A percentile compares a stretch with the other conserved stretches of the same genome.
Conservation (phyloP, 441 rosid genomes). For the Kokia cookei region DNA sequence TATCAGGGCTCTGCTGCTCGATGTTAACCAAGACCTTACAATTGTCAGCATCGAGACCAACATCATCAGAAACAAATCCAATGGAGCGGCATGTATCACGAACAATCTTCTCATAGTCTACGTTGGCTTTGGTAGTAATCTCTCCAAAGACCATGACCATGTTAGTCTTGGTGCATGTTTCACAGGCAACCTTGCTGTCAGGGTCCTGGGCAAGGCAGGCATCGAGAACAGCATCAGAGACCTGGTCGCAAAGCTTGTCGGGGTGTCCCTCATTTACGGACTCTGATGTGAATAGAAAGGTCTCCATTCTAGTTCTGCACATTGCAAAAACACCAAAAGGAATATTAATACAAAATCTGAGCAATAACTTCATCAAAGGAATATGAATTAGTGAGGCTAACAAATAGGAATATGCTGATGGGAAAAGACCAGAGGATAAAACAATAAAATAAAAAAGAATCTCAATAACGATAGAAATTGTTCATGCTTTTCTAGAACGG, state of each 20-base stretch:
- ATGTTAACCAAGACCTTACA: slow-evolving; percentile 81
- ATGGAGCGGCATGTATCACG: slow-evolving; percentile 61
- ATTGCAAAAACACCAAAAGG: slow-evolving; percentile 9
- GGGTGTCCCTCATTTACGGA: slow-evolving; percentile 84
- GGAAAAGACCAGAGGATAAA: background rate
- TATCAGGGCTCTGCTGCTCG: slow-evolving; percentile 78
- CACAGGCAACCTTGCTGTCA: slow-evolving; percentile 78
- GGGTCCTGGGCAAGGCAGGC: slow-evolving; percentile 80
- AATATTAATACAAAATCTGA: background rate
- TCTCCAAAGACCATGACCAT: slow-evolving; percentile 84
- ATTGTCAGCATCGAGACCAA: slow-evolving; percentile 73
- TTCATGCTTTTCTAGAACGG: background rate
- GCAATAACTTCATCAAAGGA: background rate
- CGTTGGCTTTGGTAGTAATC: slow-evolving; percentile 69
- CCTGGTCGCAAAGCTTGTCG: slow-evolving; percentile 77
- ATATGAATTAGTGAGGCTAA: background rate
- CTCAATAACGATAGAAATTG: background rate
- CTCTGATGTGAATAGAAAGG: slow-evolving; percentile 69
- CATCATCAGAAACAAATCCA: slow-evolving; percentile 62
- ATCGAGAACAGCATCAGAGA: slow-evolving; percentile 71
- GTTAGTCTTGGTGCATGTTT: slow-evolving; percentile 75
- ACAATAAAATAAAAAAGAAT: background rate
- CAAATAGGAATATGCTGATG: background rate
- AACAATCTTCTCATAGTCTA: slow-evolving; percentile 70
- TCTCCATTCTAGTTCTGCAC: slow-evolving; percentile 49